Evolutionary conservation across 257 asterid species (phyloP), one percentile per base, ranked within the genome.

Genomic region (Buddleja alternifolia): DNA sequence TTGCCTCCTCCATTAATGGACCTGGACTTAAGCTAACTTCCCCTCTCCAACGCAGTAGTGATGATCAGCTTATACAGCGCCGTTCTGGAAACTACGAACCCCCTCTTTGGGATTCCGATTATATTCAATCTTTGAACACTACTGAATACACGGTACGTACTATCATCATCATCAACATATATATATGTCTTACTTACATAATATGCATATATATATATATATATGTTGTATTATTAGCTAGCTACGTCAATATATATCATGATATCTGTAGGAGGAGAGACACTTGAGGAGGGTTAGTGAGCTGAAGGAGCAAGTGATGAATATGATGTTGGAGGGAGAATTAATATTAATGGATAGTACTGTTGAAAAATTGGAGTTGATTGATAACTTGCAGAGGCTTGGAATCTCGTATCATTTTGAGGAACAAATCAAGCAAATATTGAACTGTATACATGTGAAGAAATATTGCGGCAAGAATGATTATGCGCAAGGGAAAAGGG

Each of bases 61-160:
- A n/a, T n/a, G n/a, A n/a, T 3, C 11, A 10, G 42, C 39, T 44
- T 8, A 29, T 21, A 29, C 10, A 29, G 5, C 70, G 70, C 14
- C 75, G 80, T 4, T 77, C 85, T 2, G 82, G 82, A 50, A 76
- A 80, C 45, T 80, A 80, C 44, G 34, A 42, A 19, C 73, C 82
- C 20, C 29, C 76, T 5, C 40, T 58, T 17, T 74, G 80, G 80
- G 69, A 58, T 20, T 73, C 20, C 21, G 69, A 70, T 32, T 63
- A 10, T 37, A 34, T 77, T 32, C 75, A 73, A 47, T 80, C 78
- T 0, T 54, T 77, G 16, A 62, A 39, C n/a, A n/a, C n/a, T 29
- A 80, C 44, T 63, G 67, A 36, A 25, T 74, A 77, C 45, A 16
- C 6, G 15, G 85, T 76, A 66, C 29, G 85, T 76, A 66, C 29